Evolutionary conservation across 768 basidiomycete species (phyloP), one percentile per base, ranked within the genome.

Genomic region (Tulasnella sp.): DNA sequence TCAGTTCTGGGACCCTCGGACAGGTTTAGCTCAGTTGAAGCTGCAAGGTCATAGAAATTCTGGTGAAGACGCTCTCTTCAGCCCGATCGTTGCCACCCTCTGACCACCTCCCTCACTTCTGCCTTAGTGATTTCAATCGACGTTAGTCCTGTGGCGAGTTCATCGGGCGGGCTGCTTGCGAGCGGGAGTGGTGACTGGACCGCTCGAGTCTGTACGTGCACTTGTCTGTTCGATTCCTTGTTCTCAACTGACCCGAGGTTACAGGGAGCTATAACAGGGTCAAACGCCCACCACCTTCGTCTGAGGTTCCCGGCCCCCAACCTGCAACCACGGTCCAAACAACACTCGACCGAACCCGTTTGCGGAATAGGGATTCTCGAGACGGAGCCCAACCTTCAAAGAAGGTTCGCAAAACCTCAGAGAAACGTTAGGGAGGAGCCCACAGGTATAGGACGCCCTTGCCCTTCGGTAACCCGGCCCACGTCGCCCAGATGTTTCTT

Each of bases 1-100:
- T 77, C 94, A 96, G 83, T 95, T 97, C 83, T 95, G 93, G 91
- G 94, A 96, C 82, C 90, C 93, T 74, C 87, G 89, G 80, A 88
- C 88, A 16, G 91, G 90, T 55, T 88, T 90, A 61, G 92, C 95
- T 82, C 96, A 99, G 84, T 92, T 94, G 82, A 95, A 97, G 92
- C 87, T 99, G 42, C 96, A 98, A 83, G 91, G 92, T 76, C 88
- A 85, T 82, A 86, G 91, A 85, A 92, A 92, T 82, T 90, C 89
- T 70, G 90, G 90, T 90, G 80, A 44, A 88, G 84, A 40, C 29
- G 48, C 35, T 20, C 35, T 74, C n/a, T 74, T 57, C 51, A 74
- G 73, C n/a, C 40, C 76, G 44, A 80, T 51, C 23, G 5, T 51
- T 51, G 23, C 23, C 46, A 55, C 13, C 1, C 74, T 23, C 40